Evolutionary conservation across 148 eudicot species (phyloP).

Genomic region (Hydrangea macrophylla): DNA sequence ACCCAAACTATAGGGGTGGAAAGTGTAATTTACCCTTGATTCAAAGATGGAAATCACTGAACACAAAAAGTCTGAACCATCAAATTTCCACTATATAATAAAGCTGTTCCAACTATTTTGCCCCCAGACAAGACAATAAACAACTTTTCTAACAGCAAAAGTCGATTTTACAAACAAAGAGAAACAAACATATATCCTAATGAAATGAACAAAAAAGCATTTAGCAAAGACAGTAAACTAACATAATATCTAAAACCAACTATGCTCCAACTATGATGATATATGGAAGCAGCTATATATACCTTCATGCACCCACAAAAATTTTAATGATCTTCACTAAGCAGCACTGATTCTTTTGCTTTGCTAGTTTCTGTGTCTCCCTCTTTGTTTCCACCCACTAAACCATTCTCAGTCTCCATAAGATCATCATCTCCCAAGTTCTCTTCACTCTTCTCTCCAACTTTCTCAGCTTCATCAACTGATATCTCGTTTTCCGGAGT

Average conservation of each 20-base stretch:
- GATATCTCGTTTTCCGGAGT: constrained; percentile 39
- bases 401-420: constrained; percentile 11
- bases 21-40: too few relatives aligned
- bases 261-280: neutral
- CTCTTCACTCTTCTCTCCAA: constrained; percentile 37
- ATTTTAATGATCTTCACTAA: neutral
- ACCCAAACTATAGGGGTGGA: too few relatives aligned
- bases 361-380: neutral
- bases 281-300: constrained; percentile 4
- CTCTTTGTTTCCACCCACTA: neutral
- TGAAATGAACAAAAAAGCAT: neutral
- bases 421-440: constrained; percentile 22
- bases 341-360: constrained; percentile 6
- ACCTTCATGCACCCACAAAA: neutral
- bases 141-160: neutral
- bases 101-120: neutral
- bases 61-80: too few relatives aligned
- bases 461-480: too few relatives aligned
- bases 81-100: neutral
- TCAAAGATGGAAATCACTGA: too few relatives aligned
- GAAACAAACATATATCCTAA: neutral
- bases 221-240: neutral
- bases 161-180: neutral
- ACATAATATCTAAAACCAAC: neutral
- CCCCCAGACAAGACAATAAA: neutral